These are phyloP conservation scores for Carnegiea gigantea DNA, from an alignment of 179 eudicot species.

Conservation along the genomic window DNA sequence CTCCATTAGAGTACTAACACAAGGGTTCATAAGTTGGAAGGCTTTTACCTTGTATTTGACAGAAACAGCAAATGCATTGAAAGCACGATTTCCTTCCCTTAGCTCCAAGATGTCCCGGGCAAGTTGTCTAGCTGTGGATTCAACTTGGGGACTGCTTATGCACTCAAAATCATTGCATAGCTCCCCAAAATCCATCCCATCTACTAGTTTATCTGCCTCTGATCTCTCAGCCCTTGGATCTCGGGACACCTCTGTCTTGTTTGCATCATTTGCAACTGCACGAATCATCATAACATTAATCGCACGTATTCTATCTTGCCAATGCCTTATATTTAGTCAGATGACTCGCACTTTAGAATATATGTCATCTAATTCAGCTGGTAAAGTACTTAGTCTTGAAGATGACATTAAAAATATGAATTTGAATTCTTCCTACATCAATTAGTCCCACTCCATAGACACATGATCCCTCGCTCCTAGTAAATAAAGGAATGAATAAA, in stretches of 20 bases:
- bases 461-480: too few relatives aligned
- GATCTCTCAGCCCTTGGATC: slow-evolving; percentile 33
- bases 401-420: neutral
- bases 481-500: neutral
- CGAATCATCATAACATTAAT: neutral
- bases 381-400: too few relatives aligned
- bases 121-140: slow-evolving; percentile 92
- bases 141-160: slow-evolving; percentile 87
- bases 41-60: slow-evolving; percentile 80
- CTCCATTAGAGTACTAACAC: too few relatives aligned
- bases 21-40: neutral
- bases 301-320: too few relatives aligned
- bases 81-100: slow-evolving; percentile 87
- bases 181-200: slow-evolving; percentile 82
- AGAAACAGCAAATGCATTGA: slow-evolving; percentile 73
- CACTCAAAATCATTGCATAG: slow-evolving; percentile 97
- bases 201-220: slow-evolving; percentile 77
- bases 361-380: neutral
- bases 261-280: slow-evolving; percentile 65
- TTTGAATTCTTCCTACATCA: neutral
- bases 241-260: slow-evolving; percentile 37
- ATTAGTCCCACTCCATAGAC: neutral
- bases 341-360: too few relatives aligned
- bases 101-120: slow-evolving; percentile 93
- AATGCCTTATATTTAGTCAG: too few relatives aligned